These are phyloP conservation scores for Haplosporangium gracile DNA, from an alignment of 192 early-diverging fungal species.

Conservation along the genomic window DNA sequence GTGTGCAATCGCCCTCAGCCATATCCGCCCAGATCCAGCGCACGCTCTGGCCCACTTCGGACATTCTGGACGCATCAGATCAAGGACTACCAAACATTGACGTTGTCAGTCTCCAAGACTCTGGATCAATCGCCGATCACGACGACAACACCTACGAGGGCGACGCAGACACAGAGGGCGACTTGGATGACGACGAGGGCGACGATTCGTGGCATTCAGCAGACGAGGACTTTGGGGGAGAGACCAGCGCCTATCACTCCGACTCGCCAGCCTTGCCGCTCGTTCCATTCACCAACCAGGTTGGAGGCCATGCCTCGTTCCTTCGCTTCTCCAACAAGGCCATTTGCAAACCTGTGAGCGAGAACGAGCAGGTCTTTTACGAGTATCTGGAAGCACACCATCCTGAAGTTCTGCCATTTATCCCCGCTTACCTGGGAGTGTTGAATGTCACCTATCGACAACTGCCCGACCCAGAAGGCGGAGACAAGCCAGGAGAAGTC, in stretches of 20 bases:
- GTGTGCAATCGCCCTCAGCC: slow-evolving; percentile 44
- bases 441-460: slow-evolving; percentile 91
- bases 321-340: slow-evolving; percentile 97
- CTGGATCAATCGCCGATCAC: background rate
- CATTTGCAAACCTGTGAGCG: slow-evolving; percentile 94
- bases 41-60: slow-evolving; percentile 29
- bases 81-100: background rate
- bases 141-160: background rate
- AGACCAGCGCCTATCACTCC: slow-evolving; percentile 56
- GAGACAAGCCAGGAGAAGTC: slow-evolving; percentile 33
- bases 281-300: slow-evolving; percentile 87
- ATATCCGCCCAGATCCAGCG: slow-evolving; percentile 46
- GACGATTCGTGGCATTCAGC: slow-evolving; percentile 51
- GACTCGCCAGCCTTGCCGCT: slow-evolving; percentile 75
- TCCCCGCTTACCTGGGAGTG: slow-evolving; percentile 93
- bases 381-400: slow-evolving; percentile 78
- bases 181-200: slow-evolving; percentile 17
- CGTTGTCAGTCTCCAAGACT: background rate
- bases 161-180: slow-evolving; percentile 7
- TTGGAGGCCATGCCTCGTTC: slow-evolving; percentile 97
- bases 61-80: background rate
- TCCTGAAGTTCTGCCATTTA: slow-evolving; percentile 87
- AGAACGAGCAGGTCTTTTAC: slow-evolving; percentile 91
- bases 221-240: slow-evolving; percentile 52
- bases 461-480: slow-evolving; percentile 58